Percentiles rank a stretch among this genome's conserved stretches.
Evolutionary conservation across 2,329 filamentous ascomycete genomes (phyloP).

Genomic region (Monilinia fructigena): DNA sequence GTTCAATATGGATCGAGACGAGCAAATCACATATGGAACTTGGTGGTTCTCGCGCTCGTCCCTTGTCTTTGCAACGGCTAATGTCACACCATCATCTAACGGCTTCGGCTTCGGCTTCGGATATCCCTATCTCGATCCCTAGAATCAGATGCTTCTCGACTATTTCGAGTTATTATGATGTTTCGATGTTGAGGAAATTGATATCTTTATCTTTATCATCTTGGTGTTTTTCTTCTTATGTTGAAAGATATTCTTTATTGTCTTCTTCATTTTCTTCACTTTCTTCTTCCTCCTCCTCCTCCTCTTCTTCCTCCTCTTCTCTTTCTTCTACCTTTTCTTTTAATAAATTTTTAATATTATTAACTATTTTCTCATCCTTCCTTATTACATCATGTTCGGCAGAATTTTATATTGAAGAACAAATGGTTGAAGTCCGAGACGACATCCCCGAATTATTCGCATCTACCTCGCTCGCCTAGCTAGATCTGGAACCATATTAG

Average conservation of each 20-base stretch:
- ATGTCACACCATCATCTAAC: conserved; percentile 18
- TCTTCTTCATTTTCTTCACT: not conserved
- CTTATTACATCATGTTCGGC: conserved; percentile 32
- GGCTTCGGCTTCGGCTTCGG: not conserved
- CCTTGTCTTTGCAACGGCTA: conserved; percentile 3
- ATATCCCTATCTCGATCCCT: not conserved
- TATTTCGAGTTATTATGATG: too few relatives aligned
- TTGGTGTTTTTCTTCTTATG: not conserved
- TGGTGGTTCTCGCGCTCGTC: not conserved
- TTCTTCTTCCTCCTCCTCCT: conserved; percentile 19
- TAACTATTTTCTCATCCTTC: conserved; percentile 32
- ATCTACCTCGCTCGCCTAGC: conserved; percentile 36
- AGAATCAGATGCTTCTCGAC: not conserved
- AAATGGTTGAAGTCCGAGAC: conserved; percentile 33
- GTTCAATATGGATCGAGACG: too few relatives aligned
- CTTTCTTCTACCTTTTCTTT: conserved; percentile 20
- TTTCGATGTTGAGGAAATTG: too few relatives aligned
- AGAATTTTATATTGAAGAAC: conserved; percentile 31
- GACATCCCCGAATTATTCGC: conserved; percentile 27
- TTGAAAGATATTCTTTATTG: not conserved
- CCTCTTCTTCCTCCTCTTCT: not conserved
- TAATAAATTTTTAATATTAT: conserved; percentile 29
- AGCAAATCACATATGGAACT: not conserved
- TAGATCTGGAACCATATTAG: conserved; percentile 36
- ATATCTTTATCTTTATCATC: not conserved